Percentiles rank a stretch among this genome's conserved stretches.
Evolutionary conservation across 2,329 filamentous ascomycete genomes (phyloP).

Genomic region (Fusarium cicatricum): DNA sequence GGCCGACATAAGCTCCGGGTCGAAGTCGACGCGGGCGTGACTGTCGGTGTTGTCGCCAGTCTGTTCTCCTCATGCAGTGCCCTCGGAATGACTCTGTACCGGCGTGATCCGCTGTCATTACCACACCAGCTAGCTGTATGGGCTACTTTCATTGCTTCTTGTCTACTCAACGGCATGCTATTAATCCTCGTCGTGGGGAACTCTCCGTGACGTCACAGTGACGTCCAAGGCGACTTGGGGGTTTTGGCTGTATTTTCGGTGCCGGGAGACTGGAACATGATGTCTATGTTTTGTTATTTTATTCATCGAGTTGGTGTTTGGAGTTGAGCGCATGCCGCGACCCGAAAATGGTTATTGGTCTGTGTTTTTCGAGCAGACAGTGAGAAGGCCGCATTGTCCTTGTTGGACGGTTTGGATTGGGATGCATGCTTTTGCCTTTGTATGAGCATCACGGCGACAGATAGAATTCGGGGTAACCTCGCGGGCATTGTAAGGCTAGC

Average conservation of each 20-base stretch:
- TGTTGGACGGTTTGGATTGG: neutral
- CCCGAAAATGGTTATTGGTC: neutral
- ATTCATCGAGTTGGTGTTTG: slow-evolving; percentile 16
- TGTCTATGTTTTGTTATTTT: slow-evolving; percentile 8
- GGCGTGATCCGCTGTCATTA: slow-evolving; percentile 54
- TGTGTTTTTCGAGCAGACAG: neutral
- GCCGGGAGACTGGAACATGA: slow-evolving; percentile 11
- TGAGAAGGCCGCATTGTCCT: neutral
- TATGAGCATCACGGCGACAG: slow-evolving; percentile 1
- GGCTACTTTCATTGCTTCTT: slow-evolving; percentile 48
- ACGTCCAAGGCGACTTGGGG: neutral
- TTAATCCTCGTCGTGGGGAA: slow-evolving; percentile 53
- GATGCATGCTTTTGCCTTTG: slow-evolving; percentile 1
- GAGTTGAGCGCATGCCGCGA: slow-evolving; percentile 35
- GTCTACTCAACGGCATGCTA: slow-evolving; percentile 55
- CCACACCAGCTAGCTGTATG: slow-evolving; percentile 54
- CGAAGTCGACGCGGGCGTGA: slow-evolving; percentile 78
- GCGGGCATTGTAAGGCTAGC: neutral
- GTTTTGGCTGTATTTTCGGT: neutral
- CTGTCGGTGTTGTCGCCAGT: slow-evolving; percentile 73
- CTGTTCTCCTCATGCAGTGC: slow-evolving; percentile 70
- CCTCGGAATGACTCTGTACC: slow-evolving; percentile 65
- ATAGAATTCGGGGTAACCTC: slow-evolving; percentile 9
- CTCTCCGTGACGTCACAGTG: slow-evolving; percentile 40
- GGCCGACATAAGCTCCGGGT: slow-evolving; percentile 71